These are phyloP conservation scores for Phlyctochytrium planicorne DNA, from an alignment of 192 early-diverging fungal genomes.

Conservation along the genomic window DNA sequence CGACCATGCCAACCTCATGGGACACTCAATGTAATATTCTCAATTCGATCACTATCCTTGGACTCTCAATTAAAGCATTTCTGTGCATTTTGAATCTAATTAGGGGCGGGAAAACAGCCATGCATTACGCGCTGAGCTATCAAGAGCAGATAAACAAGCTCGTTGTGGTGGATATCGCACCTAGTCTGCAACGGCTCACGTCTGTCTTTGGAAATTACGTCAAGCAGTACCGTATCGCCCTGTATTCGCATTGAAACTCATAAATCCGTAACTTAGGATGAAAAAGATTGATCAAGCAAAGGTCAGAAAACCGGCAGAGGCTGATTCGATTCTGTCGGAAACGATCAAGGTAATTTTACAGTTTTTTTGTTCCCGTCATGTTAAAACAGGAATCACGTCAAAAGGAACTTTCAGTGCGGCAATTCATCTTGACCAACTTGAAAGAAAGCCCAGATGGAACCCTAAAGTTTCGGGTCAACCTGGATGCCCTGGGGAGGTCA, in stretches of 20 bases:
- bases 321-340: constrained; percentile 37
- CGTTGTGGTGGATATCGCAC: constrained; percentile 51
- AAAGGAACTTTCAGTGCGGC: constrained; percentile 37
- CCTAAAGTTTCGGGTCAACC: constrained; percentile 73
- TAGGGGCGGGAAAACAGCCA: constrained; percentile 47
- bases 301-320: constrained; percentile 29
- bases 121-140: constrained; percentile 38
- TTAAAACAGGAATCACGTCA: not conserved
- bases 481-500: constrained; percentile 58
- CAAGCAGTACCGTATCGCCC: constrained; percentile 2
- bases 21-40: constrained; percentile 78
- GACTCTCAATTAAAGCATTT: not conserved
- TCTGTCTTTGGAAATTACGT: constrained; percentile 28
- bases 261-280: constrained; percentile 30
- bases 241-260: not conserved
- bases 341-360: constrained; percentile 26
- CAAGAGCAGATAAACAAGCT: constrained; percentile 29
- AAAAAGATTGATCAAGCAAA: constrained; percentile 27
- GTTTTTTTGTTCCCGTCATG: not conserved
- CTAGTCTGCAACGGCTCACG: constrained; percentile 22
- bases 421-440: constrained; percentile 90
- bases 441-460: constrained; percentile 48
- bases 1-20: constrained; percentile 63
- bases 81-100: not conserved
- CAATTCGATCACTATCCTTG: not conserved